Conservation (phyloP, 106 monocot species). For the Xerophyta viscosa region DNA sequence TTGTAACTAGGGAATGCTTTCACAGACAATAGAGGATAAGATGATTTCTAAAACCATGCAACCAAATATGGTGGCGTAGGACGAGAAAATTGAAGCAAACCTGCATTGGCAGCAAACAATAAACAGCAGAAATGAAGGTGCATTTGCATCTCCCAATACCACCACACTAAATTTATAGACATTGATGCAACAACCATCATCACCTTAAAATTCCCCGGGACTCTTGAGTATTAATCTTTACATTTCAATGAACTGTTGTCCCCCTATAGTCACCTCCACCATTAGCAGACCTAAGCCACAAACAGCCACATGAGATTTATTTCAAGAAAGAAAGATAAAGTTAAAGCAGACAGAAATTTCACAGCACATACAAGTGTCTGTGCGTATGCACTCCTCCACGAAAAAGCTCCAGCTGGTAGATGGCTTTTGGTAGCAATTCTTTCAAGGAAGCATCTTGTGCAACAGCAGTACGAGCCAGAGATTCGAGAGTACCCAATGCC, state of each 20-base stretch:
- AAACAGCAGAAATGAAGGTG: too few relatives aligned
- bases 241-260: not conserved
- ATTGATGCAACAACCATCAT: too few relatives aligned
- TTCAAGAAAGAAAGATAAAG: not conserved
- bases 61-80: too few relatives aligned
- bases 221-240: too few relatives aligned
- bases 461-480: constrained; percentile 10
- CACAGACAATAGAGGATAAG: too few relatives aligned
- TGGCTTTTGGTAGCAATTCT: constrained; percentile 43
- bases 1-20: too few relatives aligned
- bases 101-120: too few relatives aligned
- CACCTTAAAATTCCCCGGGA: too few relatives aligned
- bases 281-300: not conserved
- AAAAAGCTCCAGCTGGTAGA: constrained; percentile 49
- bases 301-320: not conserved
- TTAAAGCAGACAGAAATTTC: not conserved
- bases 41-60: too few relatives aligned
- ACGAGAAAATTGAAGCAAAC: too few relatives aligned
- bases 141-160: too few relatives aligned
- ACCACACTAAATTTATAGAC: too few relatives aligned
- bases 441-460: constrained; percentile 31
- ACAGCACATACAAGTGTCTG: not conserved
- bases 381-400: constrained; percentile 17
- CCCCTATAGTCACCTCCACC: not conserved
- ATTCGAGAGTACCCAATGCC: constrained; percentile 28